Evolutionary conservation across 2,329 filamentous ascomycete species (phyloP).

Genomic region (Beauveria sp.): DNA sequence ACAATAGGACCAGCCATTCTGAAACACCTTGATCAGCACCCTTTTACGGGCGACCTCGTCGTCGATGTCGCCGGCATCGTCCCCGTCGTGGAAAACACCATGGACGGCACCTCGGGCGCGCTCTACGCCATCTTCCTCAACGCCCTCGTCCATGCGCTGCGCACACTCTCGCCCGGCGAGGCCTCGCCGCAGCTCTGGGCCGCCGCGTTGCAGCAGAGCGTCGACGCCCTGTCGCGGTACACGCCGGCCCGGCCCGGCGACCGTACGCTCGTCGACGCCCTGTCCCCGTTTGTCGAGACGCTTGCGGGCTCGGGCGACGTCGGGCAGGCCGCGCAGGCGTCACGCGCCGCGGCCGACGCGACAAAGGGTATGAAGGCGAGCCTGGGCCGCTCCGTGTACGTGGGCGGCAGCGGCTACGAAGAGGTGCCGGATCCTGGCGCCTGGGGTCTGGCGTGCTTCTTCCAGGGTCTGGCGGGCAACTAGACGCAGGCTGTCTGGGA

Average conservation of each 20-base stretch:
- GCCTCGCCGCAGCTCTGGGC: conserved; percentile 40
- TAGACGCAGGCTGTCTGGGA: neutral
- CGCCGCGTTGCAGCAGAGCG: conserved; percentile 62
- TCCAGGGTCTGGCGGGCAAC: conserved; percentile 61
- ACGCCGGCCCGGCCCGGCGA: conserved; percentile 87
- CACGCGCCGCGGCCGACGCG: conserved; percentile 67
- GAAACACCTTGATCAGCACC: conserved; percentile 36
- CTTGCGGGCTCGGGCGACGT: conserved; percentile 59
- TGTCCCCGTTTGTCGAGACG: conserved; percentile 77
- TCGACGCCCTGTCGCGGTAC: conserved; percentile 67
- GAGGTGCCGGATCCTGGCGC: conserved; percentile 59
- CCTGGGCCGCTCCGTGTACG: conserved; percentile 52
- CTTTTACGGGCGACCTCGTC: conserved; percentile 44
- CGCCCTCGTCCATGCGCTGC: conserved; percentile 61
- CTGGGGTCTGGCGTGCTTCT: conserved; percentile 68
- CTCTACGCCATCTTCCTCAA: conserved; percentile 81
- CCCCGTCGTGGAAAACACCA: conserved; percentile 46
- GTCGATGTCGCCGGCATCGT: conserved; percentile 46
- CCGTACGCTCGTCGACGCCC: conserved; percentile 80
- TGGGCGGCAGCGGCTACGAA: conserved; percentile 37
- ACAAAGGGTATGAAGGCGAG: conserved; percentile 92
- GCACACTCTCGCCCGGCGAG: conserved; percentile 30
- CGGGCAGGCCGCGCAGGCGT: conserved; percentile 65
- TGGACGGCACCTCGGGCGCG: conserved; percentile 56
- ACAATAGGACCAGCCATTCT: conserved; percentile 37